These are phyloP conservation scores for Pontederia paniculata DNA, from an alignment of 176 grass and related monocot genomes.

Conservation along the genomic window DNA sequence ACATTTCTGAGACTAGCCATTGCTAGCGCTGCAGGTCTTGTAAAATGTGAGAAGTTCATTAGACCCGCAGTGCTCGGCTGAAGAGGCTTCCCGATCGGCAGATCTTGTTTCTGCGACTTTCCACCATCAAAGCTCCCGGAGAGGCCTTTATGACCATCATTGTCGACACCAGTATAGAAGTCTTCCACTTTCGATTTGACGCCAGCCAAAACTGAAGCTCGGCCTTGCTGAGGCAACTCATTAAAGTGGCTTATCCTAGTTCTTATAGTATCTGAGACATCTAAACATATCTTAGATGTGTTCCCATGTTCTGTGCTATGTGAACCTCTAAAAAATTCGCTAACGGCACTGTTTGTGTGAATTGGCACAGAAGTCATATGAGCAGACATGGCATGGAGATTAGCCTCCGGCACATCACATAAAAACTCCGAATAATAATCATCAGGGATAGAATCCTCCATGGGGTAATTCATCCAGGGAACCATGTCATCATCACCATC, in stretches of 20 bases:
- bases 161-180: background rate
- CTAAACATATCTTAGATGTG: background rate
- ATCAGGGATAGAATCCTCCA: constrained; percentile 3
- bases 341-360: too few species aligned
- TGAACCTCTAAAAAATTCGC: background rate
- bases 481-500: constrained; percentile 12
- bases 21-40: constrained; percentile 7
- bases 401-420: constrained; percentile 7
- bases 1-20: background rate
- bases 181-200: background rate
- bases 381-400: constrained; percentile 2
- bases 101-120: constrained; percentile 6
- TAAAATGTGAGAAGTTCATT: constrained; percentile 19
- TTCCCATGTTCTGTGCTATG: background rate
- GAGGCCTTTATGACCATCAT: background rate
- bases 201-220: background rate
- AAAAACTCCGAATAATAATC: constrained; percentile 19
- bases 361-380: background rate
- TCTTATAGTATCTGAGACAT: background rate
- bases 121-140: background rate
- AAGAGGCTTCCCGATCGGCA: background rate
- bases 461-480: constrained; percentile 20
- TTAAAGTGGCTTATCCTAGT: background rate
- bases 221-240: constrained; percentile 7
- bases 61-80: background rate